Evolutionary conservation across 306 rosid species (phyloP).

Genomic region (Castanea sativa): DNA sequence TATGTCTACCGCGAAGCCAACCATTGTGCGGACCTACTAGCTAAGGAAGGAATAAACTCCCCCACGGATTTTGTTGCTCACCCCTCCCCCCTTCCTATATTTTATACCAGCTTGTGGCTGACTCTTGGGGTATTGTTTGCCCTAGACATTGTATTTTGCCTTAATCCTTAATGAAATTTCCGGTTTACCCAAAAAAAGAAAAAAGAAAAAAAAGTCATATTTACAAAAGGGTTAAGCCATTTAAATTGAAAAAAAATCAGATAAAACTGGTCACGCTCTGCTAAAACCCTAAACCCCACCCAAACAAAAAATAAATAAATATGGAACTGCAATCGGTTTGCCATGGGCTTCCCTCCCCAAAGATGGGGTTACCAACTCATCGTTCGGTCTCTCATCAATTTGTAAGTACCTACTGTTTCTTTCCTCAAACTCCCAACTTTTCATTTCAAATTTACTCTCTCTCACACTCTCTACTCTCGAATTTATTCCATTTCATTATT

Average conservation of each 20-base stretch:
- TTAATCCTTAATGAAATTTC: no score
- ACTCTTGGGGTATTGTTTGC: no score
- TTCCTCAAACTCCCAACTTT: neutral
- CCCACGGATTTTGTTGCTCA: no score
- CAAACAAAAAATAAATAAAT: neutral
- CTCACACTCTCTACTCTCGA: neutral
- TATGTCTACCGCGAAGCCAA: no score
- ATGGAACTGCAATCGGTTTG: conserved; percentile 51
- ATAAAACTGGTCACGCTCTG: neutral
- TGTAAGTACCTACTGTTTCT: neutral
- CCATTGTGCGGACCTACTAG: no score
- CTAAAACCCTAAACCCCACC: conserved; percentile 39
- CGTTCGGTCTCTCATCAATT: conserved; percentile 21
- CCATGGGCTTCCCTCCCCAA: conserved; percentile 37
- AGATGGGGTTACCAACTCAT: conserved; percentile 13
- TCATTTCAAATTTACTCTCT: neutral
- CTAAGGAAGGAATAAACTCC: no score
- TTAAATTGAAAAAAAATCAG: no score
- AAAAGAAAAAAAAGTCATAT: neutral
- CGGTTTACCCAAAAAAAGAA: neutral
- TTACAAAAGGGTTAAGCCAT: neutral
- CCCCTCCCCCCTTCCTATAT: no score
- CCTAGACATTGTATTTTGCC: no score
- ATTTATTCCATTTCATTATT: neutral
- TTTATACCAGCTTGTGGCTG: no score